Evolutionary conservation across 2,329 filamentous ascomycete species (phyloP), one percentile per base, ranked within the genome.

Genomic region (Neobulgaria alba): DNA sequence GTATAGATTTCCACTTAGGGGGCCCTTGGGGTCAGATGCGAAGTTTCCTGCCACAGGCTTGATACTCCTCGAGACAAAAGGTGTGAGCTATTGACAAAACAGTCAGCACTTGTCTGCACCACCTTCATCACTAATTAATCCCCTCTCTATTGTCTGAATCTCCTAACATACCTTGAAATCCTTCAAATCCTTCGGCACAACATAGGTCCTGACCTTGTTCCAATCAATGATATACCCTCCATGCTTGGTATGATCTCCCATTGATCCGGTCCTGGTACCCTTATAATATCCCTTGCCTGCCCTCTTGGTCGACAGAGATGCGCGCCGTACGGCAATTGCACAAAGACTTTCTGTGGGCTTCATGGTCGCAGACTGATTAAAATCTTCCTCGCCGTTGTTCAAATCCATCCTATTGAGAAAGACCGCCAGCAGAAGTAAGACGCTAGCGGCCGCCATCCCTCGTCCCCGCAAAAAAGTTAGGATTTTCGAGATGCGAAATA

Each of bases 241-340:
- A 60, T 79, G 77, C 61, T 85, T 84, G 40, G 85, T 89, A 66
- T 93, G 86, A 10, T 71, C 67, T 62, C 92, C 92, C 79, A 93
- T 88, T 31, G 84, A 79, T 2, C 92, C 92, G 1, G 87, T 82
- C 34, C 89, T 75, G 56, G 84, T 95, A 61, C 92, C 92, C 73
- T 96, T 96, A 78, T 98, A 98, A 77, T 82, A 98, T 53, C 89
- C 90, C 60, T 87, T 86, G 62, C 83, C 85, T 61, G 90, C 82
- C 65, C 92, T 82, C 67, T 98, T 98, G 53, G 90, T 94, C 10
- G 86, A 95, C 58, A 98, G 76, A 39, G 75, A 73, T 44, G 89
- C 70, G 59, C 90, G 87, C 64, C 80, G 76, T 57, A 87, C 75
- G 43, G 76, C 74, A 61, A 78, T 70, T 54, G 74, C 72, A n/a